Evolutionary conservation across 805 yeast species (phyloP).

Genomic region (Kazachstania viticola): DNA sequence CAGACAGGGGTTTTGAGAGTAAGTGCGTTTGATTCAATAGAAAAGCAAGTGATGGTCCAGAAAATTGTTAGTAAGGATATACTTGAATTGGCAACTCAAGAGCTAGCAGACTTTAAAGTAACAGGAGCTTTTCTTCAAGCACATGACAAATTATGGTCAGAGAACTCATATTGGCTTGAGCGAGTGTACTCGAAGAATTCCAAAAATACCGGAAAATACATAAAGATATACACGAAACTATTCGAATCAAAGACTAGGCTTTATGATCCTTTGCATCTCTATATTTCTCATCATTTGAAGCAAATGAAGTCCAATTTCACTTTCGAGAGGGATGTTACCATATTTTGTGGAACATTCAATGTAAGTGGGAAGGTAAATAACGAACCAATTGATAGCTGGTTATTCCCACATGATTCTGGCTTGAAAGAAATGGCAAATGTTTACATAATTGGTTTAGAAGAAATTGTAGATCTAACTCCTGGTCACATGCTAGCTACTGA

Average conservation of each 20-base stretch:
- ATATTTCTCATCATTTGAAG: constrained; percentile 54
- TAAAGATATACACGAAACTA: constrained; percentile 18
- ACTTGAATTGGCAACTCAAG: constrained; percentile 31
- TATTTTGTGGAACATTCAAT: constrained; percentile 81
- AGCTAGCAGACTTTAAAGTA: constrained; percentile 31
- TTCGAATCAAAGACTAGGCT: constrained; percentile 40
- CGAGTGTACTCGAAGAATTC: constrained; percentile 49
- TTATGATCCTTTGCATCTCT: constrained; percentile 85
- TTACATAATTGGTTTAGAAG: constrained; percentile 79
- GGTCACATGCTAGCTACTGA: constrained; percentile 78
- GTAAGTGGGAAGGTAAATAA: constrained; percentile 58
- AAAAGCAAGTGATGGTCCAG: constrained; percentile 67
- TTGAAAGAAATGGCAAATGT: constrained; percentile 44
- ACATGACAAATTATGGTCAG: constrained; percentile 84
- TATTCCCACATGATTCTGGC: constrained; percentile 45
- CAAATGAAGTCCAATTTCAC: constrained; percentile 44
- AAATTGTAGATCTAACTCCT: constrained; percentile 72
- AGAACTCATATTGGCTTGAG: constrained; percentile 77
- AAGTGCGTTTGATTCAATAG: constrained; percentile 83
- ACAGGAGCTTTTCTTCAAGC: constrained; percentile 43
- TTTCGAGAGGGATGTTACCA: constrained; percentile 42
- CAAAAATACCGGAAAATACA: constrained; percentile 21
- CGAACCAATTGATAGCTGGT: constrained; percentile 61
- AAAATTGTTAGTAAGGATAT: constrained; percentile 64
- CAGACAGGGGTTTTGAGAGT: constrained; percentile 88